These are phyloP conservation scores for Uronychia setigera DNA, from an alignment of 73 alveolate species.

Conservation along the genomic window DNA sequence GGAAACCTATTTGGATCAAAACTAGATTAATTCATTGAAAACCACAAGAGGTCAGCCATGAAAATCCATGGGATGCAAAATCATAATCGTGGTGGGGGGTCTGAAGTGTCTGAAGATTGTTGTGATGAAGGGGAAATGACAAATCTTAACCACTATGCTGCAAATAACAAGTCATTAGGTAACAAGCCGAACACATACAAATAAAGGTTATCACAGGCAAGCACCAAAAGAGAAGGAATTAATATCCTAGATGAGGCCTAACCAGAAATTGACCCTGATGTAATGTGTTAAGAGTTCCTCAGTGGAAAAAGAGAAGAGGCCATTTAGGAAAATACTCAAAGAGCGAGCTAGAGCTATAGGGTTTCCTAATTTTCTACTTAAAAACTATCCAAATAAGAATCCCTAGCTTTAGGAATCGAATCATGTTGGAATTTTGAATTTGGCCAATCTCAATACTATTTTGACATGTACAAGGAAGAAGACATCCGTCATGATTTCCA, in stretches of 20 bases:
- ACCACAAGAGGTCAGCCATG: neutral
- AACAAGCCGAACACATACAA: too few species aligned
- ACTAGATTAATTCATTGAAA: neutral
- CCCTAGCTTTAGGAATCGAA: constrained; percentile 36
- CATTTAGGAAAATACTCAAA: neutral
- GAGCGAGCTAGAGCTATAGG: neutral
- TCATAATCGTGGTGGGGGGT: too few species aligned
- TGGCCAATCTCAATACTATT: constrained; percentile 30
- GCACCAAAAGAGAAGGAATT: too few species aligned
- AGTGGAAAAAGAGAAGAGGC: neutral
- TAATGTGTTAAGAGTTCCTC: neutral
- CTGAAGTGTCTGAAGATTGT: too few species aligned
- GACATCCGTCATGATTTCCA: constrained; percentile 55
- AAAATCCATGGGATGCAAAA: too few species aligned
- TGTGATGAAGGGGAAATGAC: too few species aligned
- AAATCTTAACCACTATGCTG: too few species aligned
- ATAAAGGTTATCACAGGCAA: too few species aligned
- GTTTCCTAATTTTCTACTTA: neutral
- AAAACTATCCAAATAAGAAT: neutral
- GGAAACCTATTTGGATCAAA: neutral
- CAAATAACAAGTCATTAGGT: too few species aligned
- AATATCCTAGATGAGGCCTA: too few species aligned
- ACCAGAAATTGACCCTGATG: too few species aligned
- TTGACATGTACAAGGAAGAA: constrained; percentile 2
- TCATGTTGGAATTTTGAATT: constrained; percentile 61